phyloP scores from a whole-genome alignment of 225 moss, liverwort and hornwort genomes.

The Ulota crispa region DNA sequence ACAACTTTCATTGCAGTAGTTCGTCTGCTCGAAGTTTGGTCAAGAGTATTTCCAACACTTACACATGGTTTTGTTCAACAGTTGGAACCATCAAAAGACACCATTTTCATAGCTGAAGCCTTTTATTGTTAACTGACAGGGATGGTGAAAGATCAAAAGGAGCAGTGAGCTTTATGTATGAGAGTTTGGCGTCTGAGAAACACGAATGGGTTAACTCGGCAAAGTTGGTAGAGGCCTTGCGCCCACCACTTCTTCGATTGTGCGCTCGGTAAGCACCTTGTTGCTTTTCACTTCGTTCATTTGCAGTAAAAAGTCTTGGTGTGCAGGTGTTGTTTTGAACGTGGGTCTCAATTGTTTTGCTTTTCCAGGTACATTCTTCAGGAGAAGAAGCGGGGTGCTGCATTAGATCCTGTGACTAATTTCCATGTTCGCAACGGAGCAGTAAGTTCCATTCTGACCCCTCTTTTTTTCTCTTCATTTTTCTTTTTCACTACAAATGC shows the following conservation, averaged over 20 bases:
- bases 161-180: conserved; percentile 56
- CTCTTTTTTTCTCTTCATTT: neutral
- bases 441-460: conserved; percentile 43
- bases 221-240: conserved; percentile 55
- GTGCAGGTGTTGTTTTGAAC: neutral
- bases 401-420: conserved; percentile 87
- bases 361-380: conserved; percentile 67
- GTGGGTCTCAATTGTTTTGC: neutral
- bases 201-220: conserved; percentile 74
- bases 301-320: neutral
- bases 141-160: conserved; percentile 32
- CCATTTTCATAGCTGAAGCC: neutral
- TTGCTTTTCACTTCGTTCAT: conserved; percentile 3
- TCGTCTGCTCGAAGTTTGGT: conserved; percentile 5
- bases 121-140: conserved; percentile 30
- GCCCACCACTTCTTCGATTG: conserved; percentile 71
- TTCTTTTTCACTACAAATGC: neutral
- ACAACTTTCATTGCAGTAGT: neutral
- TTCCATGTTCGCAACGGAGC: conserved; percentile 99
- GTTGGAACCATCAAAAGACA: neutral
- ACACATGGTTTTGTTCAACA: neutral
- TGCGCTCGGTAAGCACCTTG: conserved; percentile 68
- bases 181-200: conserved; percentile 53
- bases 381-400: conserved; percentile 93
- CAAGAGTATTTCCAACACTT: neutral